phyloP scores from a whole-genome alignment of 352 stramenopile species.

The Thraustochytrium striatum region DNA sequence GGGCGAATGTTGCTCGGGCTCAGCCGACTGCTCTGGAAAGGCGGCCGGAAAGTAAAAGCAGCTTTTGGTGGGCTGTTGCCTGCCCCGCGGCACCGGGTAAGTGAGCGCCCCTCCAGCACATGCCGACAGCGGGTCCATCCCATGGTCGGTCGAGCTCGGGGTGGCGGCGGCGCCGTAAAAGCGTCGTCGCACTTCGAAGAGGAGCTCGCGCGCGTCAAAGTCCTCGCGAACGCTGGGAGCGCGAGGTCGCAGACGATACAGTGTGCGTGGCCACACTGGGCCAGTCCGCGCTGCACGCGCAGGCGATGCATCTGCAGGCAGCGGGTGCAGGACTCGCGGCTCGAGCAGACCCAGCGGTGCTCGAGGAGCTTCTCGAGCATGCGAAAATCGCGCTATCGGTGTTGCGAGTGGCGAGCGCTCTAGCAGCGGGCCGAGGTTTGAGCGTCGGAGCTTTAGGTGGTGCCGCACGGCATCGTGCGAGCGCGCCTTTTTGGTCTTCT shows the following conservation, averaged over 20 bases:
- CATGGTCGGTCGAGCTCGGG: too few relatives aligned
- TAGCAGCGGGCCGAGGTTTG: constrained; percentile 37
- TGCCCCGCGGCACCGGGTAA: too few relatives aligned
- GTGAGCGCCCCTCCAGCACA: too few relatives aligned
- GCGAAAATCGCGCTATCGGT: constrained; percentile 33
- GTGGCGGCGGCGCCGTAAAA: constrained; percentile 45
- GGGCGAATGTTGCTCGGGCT: too few relatives aligned
- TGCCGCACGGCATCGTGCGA: constrained; percentile 49
- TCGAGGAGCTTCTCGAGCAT: constrained; percentile 49
- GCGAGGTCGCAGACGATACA: constrained; percentile 14
- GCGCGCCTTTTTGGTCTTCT: constrained; percentile 42
- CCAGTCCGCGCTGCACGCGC: constrained; percentile 42
- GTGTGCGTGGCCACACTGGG: constrained; percentile 8
- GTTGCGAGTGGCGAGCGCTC: constrained; percentile 6
- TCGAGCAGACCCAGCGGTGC: constrained; percentile 46
- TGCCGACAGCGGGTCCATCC: too few relatives aligned
- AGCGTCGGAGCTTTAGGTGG: constrained; percentile 40
- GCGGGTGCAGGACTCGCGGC: constrained; percentile 24
- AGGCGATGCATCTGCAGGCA: constrained; percentile 48
- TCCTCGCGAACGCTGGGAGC: neutral
- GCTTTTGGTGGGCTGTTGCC: too few relatives aligned
- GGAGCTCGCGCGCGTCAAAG: constrained; percentile 36
- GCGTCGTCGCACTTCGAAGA: constrained; percentile 40
- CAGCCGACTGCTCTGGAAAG: too few relatives aligned
- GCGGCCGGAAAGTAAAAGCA: too few relatives aligned